Evolutionary conservation across 192 early-diverging fungal genomes (phyloP), one percentile per base, ranked within the genome.

Genomic region (Entomortierella beljakovae): DNA sequence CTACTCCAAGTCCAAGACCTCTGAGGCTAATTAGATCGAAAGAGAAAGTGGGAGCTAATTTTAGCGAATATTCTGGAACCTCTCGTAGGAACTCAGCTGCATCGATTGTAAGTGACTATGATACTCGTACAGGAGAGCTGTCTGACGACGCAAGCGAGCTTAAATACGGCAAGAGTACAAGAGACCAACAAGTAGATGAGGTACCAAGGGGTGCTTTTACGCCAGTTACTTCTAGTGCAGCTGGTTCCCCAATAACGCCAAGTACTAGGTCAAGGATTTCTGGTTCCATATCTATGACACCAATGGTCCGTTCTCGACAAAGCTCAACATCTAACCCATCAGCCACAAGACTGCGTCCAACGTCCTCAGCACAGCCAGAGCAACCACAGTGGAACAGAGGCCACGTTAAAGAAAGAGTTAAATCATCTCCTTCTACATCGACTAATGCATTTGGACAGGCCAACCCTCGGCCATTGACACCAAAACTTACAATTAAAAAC

Each of bases 51-150:
- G 60, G 58, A 1, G 10, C 56, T 10, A 55, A 70, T 32, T 32
- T 50, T 0, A 63, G 61, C 15, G 75, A 79, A 33, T 29, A 64
- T 6, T 65, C 53, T 2, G 51, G 33, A 0, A 23, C 68, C 37
- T 79, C 75, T 11, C 67, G 75, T 2, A 55, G 67, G 28, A 70
- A 70, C 48, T 79, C 75, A 18, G 51, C 62, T 0, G 35, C 67
- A 0, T 79, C 75, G 6, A 9, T 65, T 11, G 22, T 50, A 48
- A 79, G 75, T 23, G 75, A 79, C 22, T 66, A 79, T 34, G 75
- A 79, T 33, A 18, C 55, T 0, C 59, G 61, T 3, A 42, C 74
- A 0, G 74, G 64, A 20, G 62, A 53, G 13, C 40, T 49, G 1
- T 42, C 55, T n/a, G 74, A 68, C 1, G 59, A 63, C 43, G 55